These are phyloP conservation scores for Pichia thaimueangensis DNA, from an alignment of 805 yeast genomes.

Conservation along the genomic window DNA sequence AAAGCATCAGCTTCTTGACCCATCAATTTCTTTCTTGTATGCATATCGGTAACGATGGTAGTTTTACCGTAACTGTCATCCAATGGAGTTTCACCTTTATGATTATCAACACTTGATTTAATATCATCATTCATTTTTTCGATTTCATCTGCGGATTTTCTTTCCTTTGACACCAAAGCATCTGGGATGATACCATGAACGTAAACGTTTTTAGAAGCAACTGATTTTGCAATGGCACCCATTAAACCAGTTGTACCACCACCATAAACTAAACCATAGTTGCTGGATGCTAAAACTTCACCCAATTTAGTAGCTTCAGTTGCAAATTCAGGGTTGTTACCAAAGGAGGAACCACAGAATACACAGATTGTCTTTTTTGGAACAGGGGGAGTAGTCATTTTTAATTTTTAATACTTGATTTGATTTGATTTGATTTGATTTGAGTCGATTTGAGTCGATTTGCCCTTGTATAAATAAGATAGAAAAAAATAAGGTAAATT, in stretches of 20 bases:
- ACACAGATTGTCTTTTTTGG: conserved; percentile 59
- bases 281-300: conserved; percentile 42
- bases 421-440: neutral
- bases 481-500: no score
- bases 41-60: conserved; percentile 82
- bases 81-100: conserved; percentile 59
- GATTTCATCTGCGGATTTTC: conserved; percentile 34
- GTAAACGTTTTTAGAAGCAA: conserved; percentile 51
- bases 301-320: conserved; percentile 58
- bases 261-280: conserved; percentile 80
- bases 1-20: conserved; percentile 73
- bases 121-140: conserved; percentile 43
- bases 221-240: conserved; percentile 68
- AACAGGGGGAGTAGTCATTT: neutral
- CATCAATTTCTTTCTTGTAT: conserved; percentile 81
- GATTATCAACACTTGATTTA: conserved; percentile 50
- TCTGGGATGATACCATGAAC: conserved; percentile 87
- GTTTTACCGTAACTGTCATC: conserved; percentile 67
- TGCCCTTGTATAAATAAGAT: no score
- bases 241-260: conserved; percentile 85
- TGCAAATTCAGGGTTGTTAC: conserved; percentile 45
- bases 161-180: conserved; percentile 69
- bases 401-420: neutral
- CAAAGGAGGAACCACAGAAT: conserved; percentile 81
- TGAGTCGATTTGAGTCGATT: no score